Percentiles rank a stretch among this genome's conserved stretches.
Conservation (phyloP, 2,329 filamentous ascomycete species). For the Calonectria pauciramosa region DNA sequence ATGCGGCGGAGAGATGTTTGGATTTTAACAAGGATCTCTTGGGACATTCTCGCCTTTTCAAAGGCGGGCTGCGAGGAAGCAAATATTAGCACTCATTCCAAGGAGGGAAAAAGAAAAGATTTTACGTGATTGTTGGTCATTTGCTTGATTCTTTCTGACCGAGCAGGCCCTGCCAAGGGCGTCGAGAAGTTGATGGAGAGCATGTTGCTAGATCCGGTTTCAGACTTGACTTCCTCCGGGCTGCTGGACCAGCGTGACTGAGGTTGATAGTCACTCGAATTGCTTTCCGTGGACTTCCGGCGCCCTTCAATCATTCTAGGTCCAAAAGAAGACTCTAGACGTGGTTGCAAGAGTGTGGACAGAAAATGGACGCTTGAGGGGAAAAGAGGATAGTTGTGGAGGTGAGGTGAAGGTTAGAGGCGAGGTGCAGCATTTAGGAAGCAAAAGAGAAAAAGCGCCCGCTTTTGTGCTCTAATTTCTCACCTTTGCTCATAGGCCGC, state of each 20-base stretch:
- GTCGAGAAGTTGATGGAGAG: conserved; percentile 56
- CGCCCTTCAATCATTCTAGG: conserved; percentile 18
- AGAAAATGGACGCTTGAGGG: neutral
- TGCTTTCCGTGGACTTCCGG: neutral
- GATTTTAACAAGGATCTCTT: conserved; percentile 54
- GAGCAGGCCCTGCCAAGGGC: conserved; percentile 53
- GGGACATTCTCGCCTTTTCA: conserved; percentile 49
- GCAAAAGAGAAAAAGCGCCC: neutral
- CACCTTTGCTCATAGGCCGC: neutral
- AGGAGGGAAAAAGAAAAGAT: conserved; percentile 24
- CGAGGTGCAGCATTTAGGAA: neutral
- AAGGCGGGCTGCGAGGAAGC: conserved; percentile 49
- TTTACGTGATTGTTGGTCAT: conserved; percentile 56
- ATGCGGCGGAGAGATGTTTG: conserved; percentile 56
- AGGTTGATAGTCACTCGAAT: neutral
- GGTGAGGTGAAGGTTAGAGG: neutral
- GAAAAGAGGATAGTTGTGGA: neutral
- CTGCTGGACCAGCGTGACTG: conserved; percentile 13
- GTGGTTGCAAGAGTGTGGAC: neutral
- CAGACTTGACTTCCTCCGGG: neutral
- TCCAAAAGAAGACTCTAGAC: conserved; percentile 15
- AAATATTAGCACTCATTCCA: neutral
- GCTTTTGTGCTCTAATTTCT: conserved; percentile 5
- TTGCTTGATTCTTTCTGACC: conserved; percentile 53
- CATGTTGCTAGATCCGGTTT: conserved; percentile 41